Evolutionary conservation across 2,329 filamentous ascomycete species (phyloP).

Genomic region (Talaromyces sp.): DNA sequence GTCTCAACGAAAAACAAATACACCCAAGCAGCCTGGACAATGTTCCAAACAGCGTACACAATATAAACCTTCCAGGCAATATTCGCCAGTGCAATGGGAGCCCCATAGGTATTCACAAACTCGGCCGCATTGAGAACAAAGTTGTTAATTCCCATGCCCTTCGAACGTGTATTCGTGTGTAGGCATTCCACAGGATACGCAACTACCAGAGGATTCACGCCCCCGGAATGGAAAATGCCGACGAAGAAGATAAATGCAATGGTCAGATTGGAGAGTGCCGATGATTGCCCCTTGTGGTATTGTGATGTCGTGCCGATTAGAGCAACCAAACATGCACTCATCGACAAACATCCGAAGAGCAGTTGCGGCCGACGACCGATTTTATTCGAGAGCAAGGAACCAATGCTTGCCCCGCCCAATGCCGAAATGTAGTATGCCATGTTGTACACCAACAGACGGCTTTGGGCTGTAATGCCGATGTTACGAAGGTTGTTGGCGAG

Average conservation of each 20-base stretch:
- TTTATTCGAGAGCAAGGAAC: not conserved
- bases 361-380: not conserved
- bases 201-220: not conserved
- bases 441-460: not conserved
- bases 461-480: conserved; percentile 4
- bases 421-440: not conserved
- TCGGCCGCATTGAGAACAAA: not conserved
- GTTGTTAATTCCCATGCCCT: conserved; percentile 1
- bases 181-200: not conserved
- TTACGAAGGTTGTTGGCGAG: conserved; percentile 2
- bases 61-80: not conserved
- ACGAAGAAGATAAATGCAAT: conserved; percentile 2
- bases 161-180: not conserved
- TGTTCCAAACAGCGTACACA: not conserved
- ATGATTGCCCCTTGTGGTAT: not conserved
- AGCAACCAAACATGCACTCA: conserved; percentile 1
- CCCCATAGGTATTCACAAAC: conserved; percentile 2
- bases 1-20: not conserved
- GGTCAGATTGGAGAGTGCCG: not conserved
- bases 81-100: conserved; percentile 1
- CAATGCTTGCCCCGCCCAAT: not conserved
- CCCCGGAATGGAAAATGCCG: not conserved
- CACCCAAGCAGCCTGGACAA: not conserved
- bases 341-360: not conserved
- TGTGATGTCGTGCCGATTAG: not conserved